Evolutionary conservation across 306 rosid species (phyloP).

Genomic region (Vigna nakashimae): DNA sequence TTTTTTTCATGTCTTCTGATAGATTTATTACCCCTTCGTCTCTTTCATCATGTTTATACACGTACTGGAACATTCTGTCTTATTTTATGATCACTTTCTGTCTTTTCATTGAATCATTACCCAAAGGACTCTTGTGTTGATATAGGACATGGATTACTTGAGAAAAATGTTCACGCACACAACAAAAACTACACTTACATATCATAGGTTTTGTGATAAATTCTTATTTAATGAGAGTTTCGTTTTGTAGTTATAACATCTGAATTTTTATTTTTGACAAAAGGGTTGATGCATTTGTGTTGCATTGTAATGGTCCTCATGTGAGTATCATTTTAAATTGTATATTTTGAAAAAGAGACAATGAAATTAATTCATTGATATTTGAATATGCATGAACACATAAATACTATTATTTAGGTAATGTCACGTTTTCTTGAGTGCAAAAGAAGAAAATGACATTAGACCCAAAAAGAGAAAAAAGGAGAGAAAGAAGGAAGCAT

Average conservation of each 20-base stretch:
- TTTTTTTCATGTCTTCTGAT: background rate
- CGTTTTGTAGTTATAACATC: too few relatives aligned
- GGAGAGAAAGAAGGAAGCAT: background rate
- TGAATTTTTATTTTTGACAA: background rate
- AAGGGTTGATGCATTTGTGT: background rate
- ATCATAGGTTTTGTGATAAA: too few relatives aligned
- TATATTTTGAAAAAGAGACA: background rate
- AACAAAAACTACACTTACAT: background rate
- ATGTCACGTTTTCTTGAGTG: constrained; percentile 1
- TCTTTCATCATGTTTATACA: constrained; percentile 23
- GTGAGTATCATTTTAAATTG: constrained; percentile 13
- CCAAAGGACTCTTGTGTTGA: background rate
- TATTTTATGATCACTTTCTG: constrained; percentile 11
- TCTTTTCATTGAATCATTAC: constrained; percentile 16
- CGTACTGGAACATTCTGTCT: constrained; percentile 28
- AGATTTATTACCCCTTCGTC: background rate
- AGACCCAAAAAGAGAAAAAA: background rate
- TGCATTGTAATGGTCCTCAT: background rate
- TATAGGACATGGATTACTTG: background rate
- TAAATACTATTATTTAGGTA: constrained; percentile 1
- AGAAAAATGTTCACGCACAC: background rate
- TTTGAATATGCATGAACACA: background rate
- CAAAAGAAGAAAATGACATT: constrained; percentile 26
- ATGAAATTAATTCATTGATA: background rate
- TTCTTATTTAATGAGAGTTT: too few relatives aligned